Percentiles rank a stretch among this genome's conserved stretches.
phyloP scores from a whole-genome alignment of 2,329 filamentous ascomycete species.

The Aspergillus viridinutans region DNA sequence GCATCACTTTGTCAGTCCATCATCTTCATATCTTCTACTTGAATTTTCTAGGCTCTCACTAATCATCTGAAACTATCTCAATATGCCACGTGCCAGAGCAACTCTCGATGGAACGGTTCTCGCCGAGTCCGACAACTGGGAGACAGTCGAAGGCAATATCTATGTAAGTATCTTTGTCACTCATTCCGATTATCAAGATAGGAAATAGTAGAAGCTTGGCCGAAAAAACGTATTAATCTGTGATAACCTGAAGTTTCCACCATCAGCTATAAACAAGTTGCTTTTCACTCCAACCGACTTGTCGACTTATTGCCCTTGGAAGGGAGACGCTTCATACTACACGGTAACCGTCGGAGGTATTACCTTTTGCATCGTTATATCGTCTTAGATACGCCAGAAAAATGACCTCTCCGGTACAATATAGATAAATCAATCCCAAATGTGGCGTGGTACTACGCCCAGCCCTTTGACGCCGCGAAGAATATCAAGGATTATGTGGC shows the following conservation, averaged over 20 bases:
- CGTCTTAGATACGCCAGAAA: background rate
- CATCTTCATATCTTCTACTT: background rate
- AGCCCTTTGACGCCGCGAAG: constrained; percentile 46
- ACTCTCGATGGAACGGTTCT: constrained; percentile 48
- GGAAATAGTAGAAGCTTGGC: background rate
- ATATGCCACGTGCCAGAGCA: constrained; percentile 43
- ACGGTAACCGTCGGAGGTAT: constrained; percentile 48
- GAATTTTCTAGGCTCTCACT: background rate
- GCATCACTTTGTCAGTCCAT: background rate
- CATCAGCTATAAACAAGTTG: constrained; percentile 41
- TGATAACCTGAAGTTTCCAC: constrained; percentile 38
- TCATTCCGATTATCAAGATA: background rate
- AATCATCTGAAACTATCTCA: background rate
- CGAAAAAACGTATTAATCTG: background rate
- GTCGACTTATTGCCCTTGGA: constrained; percentile 53
- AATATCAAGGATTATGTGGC: constrained; percentile 55
- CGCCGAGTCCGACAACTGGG: constrained; percentile 49
- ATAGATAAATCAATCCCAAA: constrained; percentile 48
- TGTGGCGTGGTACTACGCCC: constrained; percentile 57
- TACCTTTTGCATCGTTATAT: background rate
- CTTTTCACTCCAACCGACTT: constrained; percentile 45
- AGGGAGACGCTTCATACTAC: constrained; percentile 56
- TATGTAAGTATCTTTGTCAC: constrained; percentile 36
- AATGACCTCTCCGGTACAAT: background rate
- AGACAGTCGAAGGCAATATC: constrained; percentile 57